Conservation (phyloP, 129 eudicot genomes). For the Erigeron canadensis region DNA sequence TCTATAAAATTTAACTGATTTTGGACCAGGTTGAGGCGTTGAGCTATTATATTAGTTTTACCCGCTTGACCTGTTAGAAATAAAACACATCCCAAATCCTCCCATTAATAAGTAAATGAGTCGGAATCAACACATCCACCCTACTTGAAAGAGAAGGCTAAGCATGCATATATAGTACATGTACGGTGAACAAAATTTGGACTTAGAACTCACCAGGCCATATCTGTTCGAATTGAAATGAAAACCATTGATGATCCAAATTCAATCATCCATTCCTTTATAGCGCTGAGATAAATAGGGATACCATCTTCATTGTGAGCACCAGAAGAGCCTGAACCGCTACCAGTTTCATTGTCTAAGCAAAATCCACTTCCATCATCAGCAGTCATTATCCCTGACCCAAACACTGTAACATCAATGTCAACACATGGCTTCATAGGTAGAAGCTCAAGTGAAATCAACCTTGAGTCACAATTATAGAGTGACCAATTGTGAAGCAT, state of each 20-base stretch:
- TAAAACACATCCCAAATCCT: neutral
- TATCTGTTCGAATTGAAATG: constrained; percentile 87
- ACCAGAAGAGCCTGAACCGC: constrained; percentile 49
- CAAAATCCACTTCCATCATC: constrained; percentile 95
- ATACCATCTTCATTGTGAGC: constrained; percentile 65
- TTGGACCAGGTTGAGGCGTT: too few relatives aligned
- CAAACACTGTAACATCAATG: constrained; percentile 88
- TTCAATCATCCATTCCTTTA: constrained; percentile 97
- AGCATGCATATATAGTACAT: neutral
- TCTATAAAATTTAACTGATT: too few relatives aligned
- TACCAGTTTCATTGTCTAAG: constrained; percentile 58
- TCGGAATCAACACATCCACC: too few relatives aligned
- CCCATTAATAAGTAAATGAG: neutral
- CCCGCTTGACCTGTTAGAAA: neutral
- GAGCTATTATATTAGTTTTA: neutral
- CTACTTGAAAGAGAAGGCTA: neutral
- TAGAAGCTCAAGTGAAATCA: constrained; percentile 89
- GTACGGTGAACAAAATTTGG: neutral
- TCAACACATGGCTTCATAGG: constrained; percentile 99
- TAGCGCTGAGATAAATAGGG: constrained; percentile 83
- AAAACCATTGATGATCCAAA: constrained; percentile 91
- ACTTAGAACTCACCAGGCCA: constrained; percentile 76
- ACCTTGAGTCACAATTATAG: constrained; percentile 84
- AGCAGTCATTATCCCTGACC: constrained; percentile 79
- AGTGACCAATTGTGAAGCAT: constrained; percentile 98